Conservation (phyloP, 2,329 filamentous ascomycete species). For the Ceratocystis cubensis region DNA sequence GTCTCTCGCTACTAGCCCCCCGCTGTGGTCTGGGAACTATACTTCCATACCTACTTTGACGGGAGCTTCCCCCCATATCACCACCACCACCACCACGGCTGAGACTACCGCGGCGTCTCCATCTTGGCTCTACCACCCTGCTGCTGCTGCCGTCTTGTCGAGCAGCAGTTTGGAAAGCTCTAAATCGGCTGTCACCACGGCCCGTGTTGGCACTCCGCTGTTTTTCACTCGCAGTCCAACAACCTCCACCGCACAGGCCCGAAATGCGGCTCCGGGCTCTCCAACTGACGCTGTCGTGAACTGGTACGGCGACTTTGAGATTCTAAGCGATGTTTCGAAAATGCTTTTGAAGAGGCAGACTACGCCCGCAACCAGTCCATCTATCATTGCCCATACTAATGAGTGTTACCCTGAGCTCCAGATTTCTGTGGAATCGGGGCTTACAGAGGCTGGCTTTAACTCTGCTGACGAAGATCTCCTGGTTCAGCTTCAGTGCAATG, state of each 20-base stretch:
- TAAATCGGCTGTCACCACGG: neutral
- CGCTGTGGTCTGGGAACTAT: neutral
- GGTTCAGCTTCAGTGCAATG: constrained; percentile 7
- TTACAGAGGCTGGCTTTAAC: constrained; percentile 14
- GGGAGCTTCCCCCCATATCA: neutral
- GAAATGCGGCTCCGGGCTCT: neutral
- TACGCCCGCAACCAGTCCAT: neutral
- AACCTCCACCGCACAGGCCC: neutral
- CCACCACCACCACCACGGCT: neutral
- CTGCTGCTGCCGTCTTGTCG: neutral
- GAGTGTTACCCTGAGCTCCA: constrained; percentile 15
- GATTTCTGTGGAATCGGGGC: neutral
- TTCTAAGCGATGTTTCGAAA: neutral
- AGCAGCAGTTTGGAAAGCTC: neutral
- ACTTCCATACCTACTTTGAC: neutral
- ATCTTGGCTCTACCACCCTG: neutral
- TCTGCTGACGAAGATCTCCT: neutral
- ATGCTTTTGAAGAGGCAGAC: neutral
- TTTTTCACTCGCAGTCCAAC: neutral
- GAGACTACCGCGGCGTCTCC: neutral
- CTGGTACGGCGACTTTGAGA: neutral
- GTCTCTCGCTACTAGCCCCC: neutral
- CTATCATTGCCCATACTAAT: neutral
- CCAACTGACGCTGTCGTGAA: neutral
- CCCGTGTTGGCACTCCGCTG: constrained; percentile 12